Evolutionary conservation across 2,329 filamentous ascomycete genomes (phyloP).

Genomic region (Zymoseptoria tritici): DNA sequence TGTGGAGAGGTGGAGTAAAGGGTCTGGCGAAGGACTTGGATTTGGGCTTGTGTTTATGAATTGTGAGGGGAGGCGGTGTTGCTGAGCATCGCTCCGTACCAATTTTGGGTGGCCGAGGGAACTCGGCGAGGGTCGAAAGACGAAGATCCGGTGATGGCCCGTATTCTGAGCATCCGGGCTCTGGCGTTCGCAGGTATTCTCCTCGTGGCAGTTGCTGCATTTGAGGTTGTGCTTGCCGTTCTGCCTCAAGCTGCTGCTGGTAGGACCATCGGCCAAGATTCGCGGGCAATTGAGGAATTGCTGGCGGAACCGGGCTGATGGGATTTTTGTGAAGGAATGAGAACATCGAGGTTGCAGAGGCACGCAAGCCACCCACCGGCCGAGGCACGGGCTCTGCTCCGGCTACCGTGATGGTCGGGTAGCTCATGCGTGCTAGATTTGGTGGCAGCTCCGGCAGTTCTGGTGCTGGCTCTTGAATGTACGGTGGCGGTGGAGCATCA

Average conservation of each 20-base stretch:
- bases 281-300: neutral
- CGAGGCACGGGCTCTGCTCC: neutral
- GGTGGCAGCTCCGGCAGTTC: conserved; percentile 1
- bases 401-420: neutral
- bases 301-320: neutral
- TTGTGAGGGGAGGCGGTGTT: neutral
- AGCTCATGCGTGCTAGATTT: neutral
- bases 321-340: neutral
- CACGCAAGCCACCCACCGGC: neutral
- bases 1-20: neutral
- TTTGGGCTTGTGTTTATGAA: neutral
- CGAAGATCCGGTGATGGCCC: neutral
- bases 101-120: neutral
- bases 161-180: neutral
- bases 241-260: neutral
- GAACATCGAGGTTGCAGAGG: neutral
- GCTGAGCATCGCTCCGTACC: neutral
- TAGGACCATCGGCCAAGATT: neutral
- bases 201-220: neutral
- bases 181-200: neutral
- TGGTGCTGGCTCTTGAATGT: conserved; percentile 1
- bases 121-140: neutral
- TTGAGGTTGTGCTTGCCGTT: neutral
- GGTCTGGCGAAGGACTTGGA: neutral
- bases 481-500: conserved; percentile 3